Conservation (phyloP, 805 yeast species). For the Yarrowia sp. region DNA sequence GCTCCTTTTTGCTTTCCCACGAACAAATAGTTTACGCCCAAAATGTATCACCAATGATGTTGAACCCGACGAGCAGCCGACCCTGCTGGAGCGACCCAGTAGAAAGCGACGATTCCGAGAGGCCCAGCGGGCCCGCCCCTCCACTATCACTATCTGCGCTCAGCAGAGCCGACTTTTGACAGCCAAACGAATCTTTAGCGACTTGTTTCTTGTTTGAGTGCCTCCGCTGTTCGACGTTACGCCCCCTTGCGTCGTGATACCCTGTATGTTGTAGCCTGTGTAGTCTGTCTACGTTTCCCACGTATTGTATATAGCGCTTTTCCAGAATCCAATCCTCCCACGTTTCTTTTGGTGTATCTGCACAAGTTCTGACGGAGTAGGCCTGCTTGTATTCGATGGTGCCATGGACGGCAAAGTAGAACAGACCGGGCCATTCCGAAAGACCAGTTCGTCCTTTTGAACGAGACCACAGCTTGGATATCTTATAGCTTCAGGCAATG, state of each 20-base stretch:
- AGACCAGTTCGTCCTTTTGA: too few species aligned
- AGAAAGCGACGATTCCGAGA: too few species aligned
- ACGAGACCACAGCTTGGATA: too few species aligned
- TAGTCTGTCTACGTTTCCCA: background rate
- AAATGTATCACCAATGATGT: slow-evolving; percentile 25
- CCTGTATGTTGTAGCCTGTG: background rate
- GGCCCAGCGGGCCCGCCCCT: too few species aligned
- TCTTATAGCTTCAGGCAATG: too few species aligned
- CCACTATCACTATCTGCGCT: too few species aligned
- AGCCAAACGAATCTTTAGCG: background rate
- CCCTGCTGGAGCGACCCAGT: slow-evolving; percentile 27
- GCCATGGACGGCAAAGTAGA: too few species aligned
- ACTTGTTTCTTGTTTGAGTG: background rate
- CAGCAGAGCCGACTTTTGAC: background rate
- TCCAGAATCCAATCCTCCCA: too few species aligned
- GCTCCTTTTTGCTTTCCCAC: slow-evolving; percentile 9
- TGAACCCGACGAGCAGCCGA: slow-evolving; percentile 22
- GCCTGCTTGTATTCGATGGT: too few species aligned
- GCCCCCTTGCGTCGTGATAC: background rate
- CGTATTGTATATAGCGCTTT: background rate
- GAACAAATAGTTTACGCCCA: slow-evolving; percentile 25
- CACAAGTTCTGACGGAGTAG: too few species aligned
- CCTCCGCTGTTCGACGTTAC: background rate
- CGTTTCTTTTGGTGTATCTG: too few species aligned
- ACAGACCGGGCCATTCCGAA: too few species aligned